Conservation (phyloP, 164 flowering plant species). For the Magnolia kwangsiensis region DNA sequence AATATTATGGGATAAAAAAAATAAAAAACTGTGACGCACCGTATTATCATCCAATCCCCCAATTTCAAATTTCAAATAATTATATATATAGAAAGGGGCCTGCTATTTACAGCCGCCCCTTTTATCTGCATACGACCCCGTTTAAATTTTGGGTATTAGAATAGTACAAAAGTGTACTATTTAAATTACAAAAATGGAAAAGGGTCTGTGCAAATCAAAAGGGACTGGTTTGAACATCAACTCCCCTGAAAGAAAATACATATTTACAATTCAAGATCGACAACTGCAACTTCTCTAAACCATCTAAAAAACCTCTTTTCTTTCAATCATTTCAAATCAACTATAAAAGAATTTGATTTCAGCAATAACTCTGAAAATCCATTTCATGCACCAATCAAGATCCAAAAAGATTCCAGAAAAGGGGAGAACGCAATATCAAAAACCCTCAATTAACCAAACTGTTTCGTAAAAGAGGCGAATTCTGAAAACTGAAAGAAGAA, state of each 20-base stretch:
- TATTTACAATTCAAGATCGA: neutral
- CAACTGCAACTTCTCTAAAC: too few relatives aligned
- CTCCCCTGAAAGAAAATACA: neutral
- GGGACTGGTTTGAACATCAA: neutral
- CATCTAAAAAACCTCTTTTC: too few relatives aligned
- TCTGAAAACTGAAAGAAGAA: neutral
- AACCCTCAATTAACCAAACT: constrained; percentile 4
- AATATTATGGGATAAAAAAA: neutral
- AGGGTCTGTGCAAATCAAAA: neutral
- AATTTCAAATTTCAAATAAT: too few relatives aligned
- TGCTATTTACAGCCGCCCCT: too few relatives aligned
- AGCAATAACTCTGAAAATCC: neutral
- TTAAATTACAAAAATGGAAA: neutral
- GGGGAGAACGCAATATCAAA: neutral
- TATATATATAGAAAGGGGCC: too few relatives aligned
- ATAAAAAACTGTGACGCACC: too few relatives aligned
- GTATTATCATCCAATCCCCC: too few relatives aligned
- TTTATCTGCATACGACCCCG: too few relatives aligned
- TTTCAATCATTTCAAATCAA: too few relatives aligned
- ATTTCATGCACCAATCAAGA: neutral
- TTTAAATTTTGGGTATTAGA: neutral
- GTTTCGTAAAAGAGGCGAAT: neutral
- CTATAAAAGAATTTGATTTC: neutral
- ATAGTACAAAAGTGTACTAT: neutral
- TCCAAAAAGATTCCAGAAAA: neutral